phyloP scores from a whole-genome alignment of 2,329 filamentous ascomycete species.

The Aspergillus ruber region DNA sequence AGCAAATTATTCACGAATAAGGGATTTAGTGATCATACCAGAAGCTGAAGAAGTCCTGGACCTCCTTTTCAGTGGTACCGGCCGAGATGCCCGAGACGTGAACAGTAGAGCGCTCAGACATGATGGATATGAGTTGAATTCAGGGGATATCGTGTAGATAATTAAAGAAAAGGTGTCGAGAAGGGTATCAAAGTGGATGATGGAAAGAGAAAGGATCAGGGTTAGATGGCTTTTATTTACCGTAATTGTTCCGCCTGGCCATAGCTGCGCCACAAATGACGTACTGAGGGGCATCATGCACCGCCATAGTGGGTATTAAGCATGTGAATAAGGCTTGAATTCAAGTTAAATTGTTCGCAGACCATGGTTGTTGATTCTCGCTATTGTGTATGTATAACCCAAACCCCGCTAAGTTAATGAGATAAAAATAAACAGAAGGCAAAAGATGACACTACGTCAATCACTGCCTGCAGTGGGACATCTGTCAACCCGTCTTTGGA shows the following conservation, averaged over 20 bases:
- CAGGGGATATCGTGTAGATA: not conserved
- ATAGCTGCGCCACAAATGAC: conserved; percentile 30
- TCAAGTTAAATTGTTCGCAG: too few relatives aligned
- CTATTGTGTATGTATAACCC: conserved; percentile 6
- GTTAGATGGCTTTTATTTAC: conserved; percentile 11
- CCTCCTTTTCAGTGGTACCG: conserved; percentile 79
- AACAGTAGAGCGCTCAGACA: conserved; percentile 60
- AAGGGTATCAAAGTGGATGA: not conserved
- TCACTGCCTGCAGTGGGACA: not conserved
- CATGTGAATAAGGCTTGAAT: conserved; percentile 5
- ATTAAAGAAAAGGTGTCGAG: not conserved
- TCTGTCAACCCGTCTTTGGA: conserved; percentile 2
- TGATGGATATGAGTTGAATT: conserved; percentile 27
- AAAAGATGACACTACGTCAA: conserved; percentile 1
- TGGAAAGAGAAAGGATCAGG: conserved; percentile 2
- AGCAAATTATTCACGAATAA: conserved; percentile 5
- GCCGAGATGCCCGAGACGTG: conserved; percentile 83
- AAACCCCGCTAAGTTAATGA: conserved; percentile 3
- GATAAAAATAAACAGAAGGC: not conserved
- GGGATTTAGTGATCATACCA: conserved; percentile 51
- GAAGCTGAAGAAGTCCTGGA: conserved; percentile 97
- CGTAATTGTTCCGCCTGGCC: not conserved
- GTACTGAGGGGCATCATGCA: conserved; percentile 20
- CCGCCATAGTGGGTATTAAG: conserved; percentile 20
- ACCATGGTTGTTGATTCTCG: conserved; percentile 2